Evolutionary conservation across 306 rosid genomes (phyloP), one percentile per base, ranked within the genome.

Genomic region (Quercus cerris): DNA sequence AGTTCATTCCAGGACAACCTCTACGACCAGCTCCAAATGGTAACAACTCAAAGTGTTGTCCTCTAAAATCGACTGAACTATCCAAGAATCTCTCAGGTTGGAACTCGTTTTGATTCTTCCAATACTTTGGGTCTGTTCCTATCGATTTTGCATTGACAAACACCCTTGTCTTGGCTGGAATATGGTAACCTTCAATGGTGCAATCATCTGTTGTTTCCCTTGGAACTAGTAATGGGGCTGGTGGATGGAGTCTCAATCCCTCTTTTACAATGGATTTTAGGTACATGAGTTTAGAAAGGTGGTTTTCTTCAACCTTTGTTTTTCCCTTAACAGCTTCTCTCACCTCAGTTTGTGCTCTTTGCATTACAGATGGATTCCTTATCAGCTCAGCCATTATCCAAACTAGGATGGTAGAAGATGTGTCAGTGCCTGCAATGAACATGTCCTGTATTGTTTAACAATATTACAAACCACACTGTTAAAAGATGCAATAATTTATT

Each of bases 371-470:
- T 52, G 85, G 82, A 49, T 77, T 82, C 75, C 57, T 82, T 17
- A 73, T 56, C 70, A 77, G 82, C 74, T 82, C 82, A 11, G 79
- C 63, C 85, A 82, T 82, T 73, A 62, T 73, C 85, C 85, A 82
- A 10, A 35, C 82, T 38, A 82, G 63, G 41, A 75, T 46, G 7
- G 71, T 8, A 41, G 82, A 59, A 19, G 78, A 23, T 55, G 85
- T 73, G 18, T 77, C 81, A 19, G 78, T 77, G 58, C 85, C 81
- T 35, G 85, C 85, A 25, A 77, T 19, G 33, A 82, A 77, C 12
- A 72, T 44, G 46, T 82, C 82, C 78, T 82, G 79, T 6, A 25
- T 28, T 63, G 22, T 4, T 59, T 56, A 61, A 35, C 38, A 33
- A 33, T 33, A 0, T 33, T 33, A 33, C 8, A 33, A 33, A 33